Evolutionary conservation across 495 filamentous ascomycete genomes (phyloP).

Genomic region (Achaetomiella virescens): DNA sequence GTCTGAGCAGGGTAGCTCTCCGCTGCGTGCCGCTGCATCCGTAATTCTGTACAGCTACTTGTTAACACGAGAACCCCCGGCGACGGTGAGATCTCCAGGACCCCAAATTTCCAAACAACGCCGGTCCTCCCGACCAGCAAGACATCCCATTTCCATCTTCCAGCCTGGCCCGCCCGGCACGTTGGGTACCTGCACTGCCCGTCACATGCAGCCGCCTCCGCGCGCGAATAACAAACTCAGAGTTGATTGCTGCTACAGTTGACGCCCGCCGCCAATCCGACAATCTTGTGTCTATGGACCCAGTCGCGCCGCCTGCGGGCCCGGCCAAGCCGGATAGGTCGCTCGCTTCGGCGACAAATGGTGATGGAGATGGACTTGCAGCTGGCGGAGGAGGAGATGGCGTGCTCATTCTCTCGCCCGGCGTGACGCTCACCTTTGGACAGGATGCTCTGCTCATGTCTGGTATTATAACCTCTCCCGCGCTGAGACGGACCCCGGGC

Average conservation of each 20-base stretch:
- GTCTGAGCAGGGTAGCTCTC: neutral
- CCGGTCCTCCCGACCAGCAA: neutral
- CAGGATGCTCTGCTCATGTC: constrained; percentile 19
- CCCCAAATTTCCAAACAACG: neutral
- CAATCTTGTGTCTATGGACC: constrained; percentile 5
- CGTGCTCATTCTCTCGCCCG: constrained; percentile 24
- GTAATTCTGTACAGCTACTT: neutral
- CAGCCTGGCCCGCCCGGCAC: neutral
- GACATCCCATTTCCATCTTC: neutral
- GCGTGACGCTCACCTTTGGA: constrained; percentile 21
- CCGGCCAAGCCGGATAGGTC: neutral
- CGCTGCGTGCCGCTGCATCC: constrained; percentile 5
- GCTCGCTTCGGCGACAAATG: too few relatives aligned
- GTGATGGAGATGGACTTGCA: neutral
- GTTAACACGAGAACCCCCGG: neutral
- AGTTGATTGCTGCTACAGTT: neutral
- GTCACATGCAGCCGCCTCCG: neutral
- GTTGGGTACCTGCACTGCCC: neutral
- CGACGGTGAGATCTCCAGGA: neutral
- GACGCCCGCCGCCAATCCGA: neutral
- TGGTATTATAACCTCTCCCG: constrained; percentile 9
- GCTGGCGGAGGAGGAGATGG: neutral
- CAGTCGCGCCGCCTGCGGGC: constrained; percentile 3
- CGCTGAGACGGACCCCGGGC: neutral
- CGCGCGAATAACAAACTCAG: neutral